phyloP scores from a whole-genome alignment of 345 rosid genomes.

The Citrus sp. region DNA sequence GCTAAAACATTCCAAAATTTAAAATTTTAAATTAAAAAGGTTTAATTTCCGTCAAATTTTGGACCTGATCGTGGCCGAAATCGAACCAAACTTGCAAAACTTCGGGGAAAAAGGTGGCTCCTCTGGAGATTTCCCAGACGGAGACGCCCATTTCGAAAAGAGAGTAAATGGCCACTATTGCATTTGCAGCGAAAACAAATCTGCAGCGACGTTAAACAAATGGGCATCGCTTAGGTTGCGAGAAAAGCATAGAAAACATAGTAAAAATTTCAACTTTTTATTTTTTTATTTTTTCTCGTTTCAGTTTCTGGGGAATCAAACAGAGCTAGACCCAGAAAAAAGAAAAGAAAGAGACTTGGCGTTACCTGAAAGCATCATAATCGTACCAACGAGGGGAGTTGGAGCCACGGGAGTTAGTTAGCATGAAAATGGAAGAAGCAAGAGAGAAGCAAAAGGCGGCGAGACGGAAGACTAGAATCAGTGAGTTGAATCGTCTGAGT shows the following conservation, averaged over 20 bases:
- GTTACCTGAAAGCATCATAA: slow-evolving; percentile 91
- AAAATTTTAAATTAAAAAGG: neutral
- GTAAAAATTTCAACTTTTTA: neutral
- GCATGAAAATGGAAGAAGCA: slow-evolving; percentile 84
- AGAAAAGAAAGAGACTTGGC: too few relatives aligned
- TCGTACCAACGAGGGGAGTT: slow-evolving; percentile 71
- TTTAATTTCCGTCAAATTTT: neutral
- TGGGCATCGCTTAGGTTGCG: neutral
- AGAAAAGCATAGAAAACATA: neutral
- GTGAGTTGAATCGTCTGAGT: slow-evolving; percentile 75
- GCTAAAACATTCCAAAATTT: neutral
- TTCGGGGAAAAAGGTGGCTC: slow-evolving; percentile 77
- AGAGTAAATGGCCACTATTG: slow-evolving; percentile 83
- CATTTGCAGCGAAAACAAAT: slow-evolving; percentile 73
- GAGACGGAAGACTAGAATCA: slow-evolving; percentile 68
- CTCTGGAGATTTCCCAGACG: slow-evolving; percentile 83
- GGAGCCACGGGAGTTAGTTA: slow-evolving; percentile 65
- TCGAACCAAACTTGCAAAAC: slow-evolving; percentile 94
- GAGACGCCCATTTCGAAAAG: slow-evolving; percentile 69
- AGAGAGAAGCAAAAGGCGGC: slow-evolving; percentile 77
- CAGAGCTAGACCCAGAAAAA: neutral
- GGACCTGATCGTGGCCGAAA: slow-evolving; percentile 97
- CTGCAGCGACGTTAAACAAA: slow-evolving; percentile 28
- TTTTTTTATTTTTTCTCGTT: neutral
- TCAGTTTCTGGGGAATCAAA: slow-evolving; percentile 11